Evolutionary conservation across 2,329 filamentous ascomycete genomes (phyloP).

Genomic region (Microascus cirrosus): DNA sequence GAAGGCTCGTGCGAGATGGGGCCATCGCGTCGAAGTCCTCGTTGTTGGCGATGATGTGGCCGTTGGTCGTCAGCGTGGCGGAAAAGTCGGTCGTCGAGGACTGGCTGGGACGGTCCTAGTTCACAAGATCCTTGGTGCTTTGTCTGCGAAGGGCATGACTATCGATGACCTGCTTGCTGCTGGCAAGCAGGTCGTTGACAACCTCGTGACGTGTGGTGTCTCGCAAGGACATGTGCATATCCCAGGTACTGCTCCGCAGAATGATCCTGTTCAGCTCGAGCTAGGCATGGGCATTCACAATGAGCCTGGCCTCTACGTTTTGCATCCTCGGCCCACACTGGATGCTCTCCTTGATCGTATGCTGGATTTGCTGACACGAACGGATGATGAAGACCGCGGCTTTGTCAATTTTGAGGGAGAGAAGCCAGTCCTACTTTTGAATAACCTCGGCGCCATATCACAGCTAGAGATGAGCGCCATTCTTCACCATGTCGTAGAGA

Average conservation of each 20-base stretch:
- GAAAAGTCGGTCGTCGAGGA: slow-evolving; percentile 48
- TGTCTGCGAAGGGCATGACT: slow-evolving; percentile 29
- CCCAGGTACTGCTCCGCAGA: slow-evolving; percentile 22
- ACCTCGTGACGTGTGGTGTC: slow-evolving; percentile 45
- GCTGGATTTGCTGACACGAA: slow-evolving; percentile 48
- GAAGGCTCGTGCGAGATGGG: slow-evolving; percentile 36
- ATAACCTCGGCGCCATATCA: slow-evolving; percentile 50
- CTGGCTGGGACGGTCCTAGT: slow-evolving; percentile 50
- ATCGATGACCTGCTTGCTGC: slow-evolving; percentile 39
- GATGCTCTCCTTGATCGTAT: slow-evolving; percentile 43
- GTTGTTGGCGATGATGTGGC: slow-evolving; percentile 56
- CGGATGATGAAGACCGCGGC: slow-evolving; percentile 34
- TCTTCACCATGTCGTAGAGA: slow-evolving; percentile 36
- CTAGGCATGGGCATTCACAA: slow-evolving; percentile 59
- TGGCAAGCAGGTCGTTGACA: slow-evolving; percentile 34
- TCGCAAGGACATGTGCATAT: slow-evolving; percentile 52
- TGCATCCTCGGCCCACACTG: slow-evolving; percentile 38
- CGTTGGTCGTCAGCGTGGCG: slow-evolving; percentile 38
- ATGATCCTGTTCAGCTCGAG: slow-evolving; percentile 35
- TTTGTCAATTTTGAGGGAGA: slow-evolving; percentile 38
- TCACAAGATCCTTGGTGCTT: slow-evolving; percentile 44
- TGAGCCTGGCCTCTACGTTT: slow-evolving; percentile 48
- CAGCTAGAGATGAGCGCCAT: slow-evolving; percentile 44
- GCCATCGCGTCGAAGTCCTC: slow-evolving; percentile 16
- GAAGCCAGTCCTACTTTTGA: slow-evolving; percentile 41